Evolutionary conservation across 352 stramenopile species (phyloP).

Genomic region (Phytopythium mirpurense): DNA sequence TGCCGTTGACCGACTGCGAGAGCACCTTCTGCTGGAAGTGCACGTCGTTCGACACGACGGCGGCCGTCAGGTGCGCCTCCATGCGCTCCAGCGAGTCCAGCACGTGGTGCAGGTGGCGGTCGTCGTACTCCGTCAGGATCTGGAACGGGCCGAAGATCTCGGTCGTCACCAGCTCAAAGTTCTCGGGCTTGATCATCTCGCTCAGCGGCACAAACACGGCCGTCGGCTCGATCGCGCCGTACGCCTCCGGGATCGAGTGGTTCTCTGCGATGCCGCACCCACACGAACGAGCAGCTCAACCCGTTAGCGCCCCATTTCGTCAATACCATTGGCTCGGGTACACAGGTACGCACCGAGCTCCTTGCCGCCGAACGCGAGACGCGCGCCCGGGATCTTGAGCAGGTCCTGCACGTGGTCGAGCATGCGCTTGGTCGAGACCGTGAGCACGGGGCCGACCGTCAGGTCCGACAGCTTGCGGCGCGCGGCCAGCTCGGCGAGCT

Average conservation of each 20-base stretch:
- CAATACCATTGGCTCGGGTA: too few relatives aligned
- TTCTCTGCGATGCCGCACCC: conserved; percentile 39
- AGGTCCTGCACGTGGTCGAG: conserved; percentile 90
- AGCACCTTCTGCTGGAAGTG: conserved; percentile 94
- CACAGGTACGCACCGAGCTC: conserved; percentile 64
- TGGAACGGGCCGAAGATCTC: conserved; percentile 99
- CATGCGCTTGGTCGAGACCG: conserved; percentile 95
- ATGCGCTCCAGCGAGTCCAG: conserved; percentile 94
- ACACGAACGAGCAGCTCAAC: too few relatives aligned
- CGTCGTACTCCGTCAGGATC: conserved; percentile 93
- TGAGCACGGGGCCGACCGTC: conserved; percentile 96
- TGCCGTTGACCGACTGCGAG: conserved; percentile 98
- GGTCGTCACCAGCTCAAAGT: conserved; percentile 93
- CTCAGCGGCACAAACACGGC: conserved; percentile 96
- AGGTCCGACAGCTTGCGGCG: conserved; percentile 92
- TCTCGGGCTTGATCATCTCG: conserved; percentile 93
- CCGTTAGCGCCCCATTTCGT: too few relatives aligned
- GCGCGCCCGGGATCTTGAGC: conserved; percentile 91
- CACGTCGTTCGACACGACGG: conserved; percentile 96
- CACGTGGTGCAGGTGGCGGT: conserved; percentile 87
- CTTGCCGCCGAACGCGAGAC: conserved; percentile 95
- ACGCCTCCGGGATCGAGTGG: conserved; percentile 93
- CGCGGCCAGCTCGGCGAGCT: conserved; percentile 87
- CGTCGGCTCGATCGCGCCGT: conserved; percentile 96
- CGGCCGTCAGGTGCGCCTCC: conserved; percentile 96